These are phyloP conservation scores for Thyridium curvatum DNA, from an alignment of 2,329 filamentous ascomycete genomes.

Conservation along the genomic window DNA sequence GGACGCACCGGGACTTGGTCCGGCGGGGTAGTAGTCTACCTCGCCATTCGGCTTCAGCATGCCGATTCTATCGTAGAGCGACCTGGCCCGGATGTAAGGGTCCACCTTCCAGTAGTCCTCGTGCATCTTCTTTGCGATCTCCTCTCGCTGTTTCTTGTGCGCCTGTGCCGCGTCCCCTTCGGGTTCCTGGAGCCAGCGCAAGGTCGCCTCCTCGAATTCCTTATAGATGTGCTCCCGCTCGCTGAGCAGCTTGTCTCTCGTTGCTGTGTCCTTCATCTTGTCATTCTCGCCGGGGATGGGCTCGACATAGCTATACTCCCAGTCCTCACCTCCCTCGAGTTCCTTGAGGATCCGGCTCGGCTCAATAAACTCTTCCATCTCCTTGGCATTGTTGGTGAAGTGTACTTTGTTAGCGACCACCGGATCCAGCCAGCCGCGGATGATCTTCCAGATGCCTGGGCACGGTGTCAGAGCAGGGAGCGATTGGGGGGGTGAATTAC, in stretches of 20 bases:
- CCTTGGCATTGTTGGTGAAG: slow-evolving; percentile 77
- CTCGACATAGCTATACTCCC: slow-evolving; percentile 77
- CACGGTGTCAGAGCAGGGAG: neutral
- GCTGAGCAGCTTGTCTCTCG: slow-evolving; percentile 56
- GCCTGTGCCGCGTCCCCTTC: slow-evolving; percentile 38
- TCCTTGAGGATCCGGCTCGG: slow-evolving; percentile 69
- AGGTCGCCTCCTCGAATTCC: slow-evolving; percentile 67
- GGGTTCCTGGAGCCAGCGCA: slow-evolving; percentile 63
- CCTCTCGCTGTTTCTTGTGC: slow-evolving; percentile 51
- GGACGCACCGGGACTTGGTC: slow-evolving; percentile 12
- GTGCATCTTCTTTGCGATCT: slow-evolving; percentile 56
- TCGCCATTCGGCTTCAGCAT: slow-evolving; percentile 62
- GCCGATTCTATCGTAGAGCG: slow-evolving; percentile 78
- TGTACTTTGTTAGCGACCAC: slow-evolving; percentile 92
- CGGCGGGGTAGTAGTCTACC: slow-evolving; percentile 60
- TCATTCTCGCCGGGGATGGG: slow-evolving; percentile 71
- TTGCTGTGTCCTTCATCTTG: slow-evolving; percentile 58
- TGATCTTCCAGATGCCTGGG: slow-evolving; percentile 88
- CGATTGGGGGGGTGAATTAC: neutral
- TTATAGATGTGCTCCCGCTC: slow-evolving; percentile 61
- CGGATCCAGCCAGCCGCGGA: slow-evolving; percentile 92
- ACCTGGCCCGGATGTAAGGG: slow-evolving; percentile 75
- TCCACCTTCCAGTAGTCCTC: slow-evolving; percentile 86
- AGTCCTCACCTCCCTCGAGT: slow-evolving; percentile 80
- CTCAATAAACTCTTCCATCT: slow-evolving; percentile 72